These are phyloP conservation scores for Zostera marina DNA, from an alignment of 116 monocot species.

Conservation along the genomic window DNA sequence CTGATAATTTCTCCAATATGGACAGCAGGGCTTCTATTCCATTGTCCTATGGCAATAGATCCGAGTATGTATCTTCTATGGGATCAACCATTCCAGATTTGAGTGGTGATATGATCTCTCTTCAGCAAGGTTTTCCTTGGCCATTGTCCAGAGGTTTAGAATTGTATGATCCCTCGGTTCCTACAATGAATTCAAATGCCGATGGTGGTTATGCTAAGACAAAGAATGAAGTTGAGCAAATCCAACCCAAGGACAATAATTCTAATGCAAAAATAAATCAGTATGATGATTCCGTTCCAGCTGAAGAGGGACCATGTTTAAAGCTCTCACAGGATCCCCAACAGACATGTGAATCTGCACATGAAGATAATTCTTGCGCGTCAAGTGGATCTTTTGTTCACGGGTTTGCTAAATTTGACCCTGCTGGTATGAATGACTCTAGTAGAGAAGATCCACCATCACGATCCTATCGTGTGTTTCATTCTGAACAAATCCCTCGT, in stretches of 20 bases:
- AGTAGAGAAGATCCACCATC: constrained; percentile 28
- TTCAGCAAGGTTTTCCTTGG: constrained; percentile 14
- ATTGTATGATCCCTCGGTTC: constrained; percentile 8
- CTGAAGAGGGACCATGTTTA: neutral
- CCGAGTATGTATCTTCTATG: constrained; percentile 21
- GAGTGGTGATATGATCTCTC: constrained; percentile 6
- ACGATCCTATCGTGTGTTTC: constrained; percentile 41
- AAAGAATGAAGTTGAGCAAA: constrained; percentile 15
- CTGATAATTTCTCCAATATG: constrained; percentile 13
- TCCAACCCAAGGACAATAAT: constrained; percentile 13
- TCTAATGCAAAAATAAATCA: constrained; percentile 4
- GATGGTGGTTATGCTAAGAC: constrained; percentile 9
- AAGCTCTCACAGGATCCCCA: neutral
- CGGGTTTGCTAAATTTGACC: constrained; percentile 13
- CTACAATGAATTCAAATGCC: constrained; percentile 10
- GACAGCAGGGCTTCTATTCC: constrained; percentile 31
- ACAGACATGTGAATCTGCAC: constrained; percentile 3
- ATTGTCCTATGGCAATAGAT: constrained; percentile 31
- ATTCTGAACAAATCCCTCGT: constrained; percentile 80
- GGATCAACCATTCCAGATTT: constrained; percentile 13
- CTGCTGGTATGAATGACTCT: constrained; percentile 31
- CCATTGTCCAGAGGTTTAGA: constrained; percentile 6
- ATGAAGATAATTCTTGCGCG: constrained; percentile 5
- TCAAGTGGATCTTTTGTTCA: constrained; percentile 14
- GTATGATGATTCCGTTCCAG: constrained; percentile 14